Evolutionary conservation across 1,284 basidiomycete species (phyloP), one percentile per base, ranked within the genome.

Genomic region (Naganishia sp.): DNA sequence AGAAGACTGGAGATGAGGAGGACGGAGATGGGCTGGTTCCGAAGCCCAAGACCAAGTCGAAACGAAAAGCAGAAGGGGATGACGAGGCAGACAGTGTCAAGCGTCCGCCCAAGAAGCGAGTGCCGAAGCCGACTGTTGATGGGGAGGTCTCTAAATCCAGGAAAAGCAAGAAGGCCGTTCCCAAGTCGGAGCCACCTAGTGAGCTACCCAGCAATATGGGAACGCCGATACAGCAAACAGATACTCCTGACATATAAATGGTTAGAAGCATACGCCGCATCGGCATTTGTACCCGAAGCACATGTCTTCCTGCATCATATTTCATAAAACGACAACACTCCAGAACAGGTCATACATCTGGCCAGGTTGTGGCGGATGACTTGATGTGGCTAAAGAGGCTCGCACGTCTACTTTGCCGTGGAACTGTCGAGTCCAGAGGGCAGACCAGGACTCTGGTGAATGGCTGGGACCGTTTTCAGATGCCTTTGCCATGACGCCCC

Each of bases 1-100:
- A 51, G n/a, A 58, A 66, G 23, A 45, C 53, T 72, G 51, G 65
- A 63, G 69, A 77, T 67, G 61, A 73, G 71, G 42, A 77, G 67
- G 65, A 71, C 70, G 62, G 72, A 74, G 69, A 79, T 65, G 60
- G 53, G 10, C 45, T 25, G 6, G 51, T 21, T 32, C 51, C 53
- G 10, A 51, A 52, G 17, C 41, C 54, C 52, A 54, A 56, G 35
- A 51, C 56, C 50, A 41, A 23, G 21, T 42, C 28, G 43, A 66
- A 66, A 47, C 39, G 64, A 21, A 60, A 54, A 17, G 41, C 54
- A 3, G 51, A 35, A 11, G 66, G 39, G 28, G 45, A 54, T 6
- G 50, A 32, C 18, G 65, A 31, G 3, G 65, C 43, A 13, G 65
- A 49, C 6, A 42, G 42, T 39, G 10, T 28, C 1, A 60, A 58